Conservation (phyloP, 805 yeast species). For the Saccharomyces cerevisiae region DNA sequence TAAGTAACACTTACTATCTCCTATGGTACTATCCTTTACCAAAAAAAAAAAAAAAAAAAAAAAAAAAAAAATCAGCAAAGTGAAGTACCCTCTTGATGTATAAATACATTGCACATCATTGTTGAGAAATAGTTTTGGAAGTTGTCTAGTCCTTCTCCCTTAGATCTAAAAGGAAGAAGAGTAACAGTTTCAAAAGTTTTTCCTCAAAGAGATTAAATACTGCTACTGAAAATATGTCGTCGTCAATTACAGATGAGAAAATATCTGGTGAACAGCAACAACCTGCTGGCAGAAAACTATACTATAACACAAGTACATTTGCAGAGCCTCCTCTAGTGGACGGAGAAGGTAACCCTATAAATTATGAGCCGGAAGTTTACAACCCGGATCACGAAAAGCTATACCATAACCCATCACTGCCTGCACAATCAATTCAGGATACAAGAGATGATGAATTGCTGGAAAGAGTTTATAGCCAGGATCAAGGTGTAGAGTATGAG, state of each 20-base stretch:
- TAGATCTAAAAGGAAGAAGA: background rate
- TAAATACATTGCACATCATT: background rate
- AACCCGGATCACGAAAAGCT: conserved; percentile 2
- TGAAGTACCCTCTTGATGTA: background rate
- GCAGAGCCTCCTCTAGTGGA: conserved; percentile 4
- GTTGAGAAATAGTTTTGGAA: background rate
- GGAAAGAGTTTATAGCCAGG: conserved; percentile 6
- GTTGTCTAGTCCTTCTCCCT: background rate
- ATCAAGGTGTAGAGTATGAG: conserved; percentile 5
- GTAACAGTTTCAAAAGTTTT: background rate
- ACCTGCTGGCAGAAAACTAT: background rate
- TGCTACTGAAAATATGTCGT: background rate
- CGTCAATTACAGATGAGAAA: background rate
- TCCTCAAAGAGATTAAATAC: background rate
- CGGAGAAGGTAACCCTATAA: conserved; percentile 1
- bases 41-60: background rate
- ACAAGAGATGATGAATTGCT: conserved; percentile 5
- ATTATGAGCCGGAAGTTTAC: conserved; percentile 1
- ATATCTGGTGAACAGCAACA: background rate
- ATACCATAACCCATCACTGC: conserved; percentile 11
- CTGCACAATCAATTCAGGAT: conserved; percentile 6
- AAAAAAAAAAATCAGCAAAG: background rate
- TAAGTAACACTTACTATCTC: background rate
- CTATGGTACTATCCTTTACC: background rate
- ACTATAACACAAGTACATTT: background rate